Evolutionary conservation across 2,329 filamentous ascomycete genomes (phyloP), one percentile per base, ranked within the genome.

Genomic region (Penicillium janthinellum): DNA sequence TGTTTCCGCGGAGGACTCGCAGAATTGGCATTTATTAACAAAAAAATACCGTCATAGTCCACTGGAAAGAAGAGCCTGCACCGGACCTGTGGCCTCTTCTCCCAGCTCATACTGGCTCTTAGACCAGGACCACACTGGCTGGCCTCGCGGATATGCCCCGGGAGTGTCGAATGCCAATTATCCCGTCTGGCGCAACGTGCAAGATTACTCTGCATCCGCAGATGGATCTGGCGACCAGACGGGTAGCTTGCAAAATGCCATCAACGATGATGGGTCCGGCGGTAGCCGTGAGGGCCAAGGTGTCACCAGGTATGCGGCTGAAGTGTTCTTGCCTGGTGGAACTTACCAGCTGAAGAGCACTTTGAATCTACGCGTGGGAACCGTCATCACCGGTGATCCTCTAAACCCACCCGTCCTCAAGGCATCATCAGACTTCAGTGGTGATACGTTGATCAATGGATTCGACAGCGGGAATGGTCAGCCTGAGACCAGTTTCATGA

Each of bases 381-480:
- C 76, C 0, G 70, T 78, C 6, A 59, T 79, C 3, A 67, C 77
- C 34, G 77, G 76, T 39, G 73, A 78, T 57, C 74, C 77, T 1
- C 67, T 68, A 17, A 70, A 78, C 48, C 72, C 70, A 12, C 85
- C 86, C 0, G 80, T 79, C 0, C 76, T 88, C 15, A 81, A 82
- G 55, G 85, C 84, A 1, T 75, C 79, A 4, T 51, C 78, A 5
- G 78, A 78, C 63, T 87, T 88, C 65, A 67, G 72, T 1, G 82
- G 81, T 12, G 75, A 86, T 31, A 84, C 83, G 51, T 70, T 88
- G 38, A 81, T 88, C 49, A 83, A 86, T 68, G 83, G 78, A 2
- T 72, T 74, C 47, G 77, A 78, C 49, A 47, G 38, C 4, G 67
- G 60, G 62, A 69, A 66, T 57, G 70, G 58, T 51, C 66, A 45